Base-by-base conservation (phyloP, 805 yeast genomes). In the Nakazawaea molendinolei region DNA sequence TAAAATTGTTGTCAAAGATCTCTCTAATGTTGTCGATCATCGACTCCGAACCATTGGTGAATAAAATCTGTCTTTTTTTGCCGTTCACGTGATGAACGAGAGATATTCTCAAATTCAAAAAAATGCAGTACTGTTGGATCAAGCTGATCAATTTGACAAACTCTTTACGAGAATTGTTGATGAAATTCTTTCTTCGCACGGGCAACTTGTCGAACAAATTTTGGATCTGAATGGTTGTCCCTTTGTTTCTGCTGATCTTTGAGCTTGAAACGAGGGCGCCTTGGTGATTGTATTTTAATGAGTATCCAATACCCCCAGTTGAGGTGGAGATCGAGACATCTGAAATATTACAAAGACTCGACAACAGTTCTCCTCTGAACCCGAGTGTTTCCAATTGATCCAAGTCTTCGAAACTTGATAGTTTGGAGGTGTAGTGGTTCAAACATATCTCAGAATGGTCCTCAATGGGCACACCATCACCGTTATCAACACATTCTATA, bases 311-410 rank as follows among this genome's bases (percentile, higher is more conserved):
- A 0, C 58, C 52, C 5, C 43, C 43, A 2, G 71, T 63, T 3
- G 81, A 66, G 0, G 87, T 82, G 1, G 49, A 53, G 1, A 83
- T 63, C 6, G 49, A 45, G 5, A 82, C 52, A 5, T 63, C 57
- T 1, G 76, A 55, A 13, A 82, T 60, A 5, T 78, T 67, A 49
- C 86, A 77, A 8, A 84, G 49, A 0, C 90, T 79, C 44, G 82
- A 75, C 50, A 84, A 61, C 0, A 92, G 92, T 53, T 84, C 92
- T 19, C 94, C 94, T 55, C 94, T 65, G 48, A 84, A 84, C 0
- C 94, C 94, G 21, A 80, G 57, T 0, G 89, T 77, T 4, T 48
- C 44, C 3, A 81, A 73, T 4, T 46, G 46, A 1, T 43, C 37
- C 24, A 83, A 58, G 44, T 76, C 84, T 22, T 76, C 75, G 51